Conservation (phyloP, 1,139 yeast genomes). For the Arxiozyma slooffiae region DNA sequence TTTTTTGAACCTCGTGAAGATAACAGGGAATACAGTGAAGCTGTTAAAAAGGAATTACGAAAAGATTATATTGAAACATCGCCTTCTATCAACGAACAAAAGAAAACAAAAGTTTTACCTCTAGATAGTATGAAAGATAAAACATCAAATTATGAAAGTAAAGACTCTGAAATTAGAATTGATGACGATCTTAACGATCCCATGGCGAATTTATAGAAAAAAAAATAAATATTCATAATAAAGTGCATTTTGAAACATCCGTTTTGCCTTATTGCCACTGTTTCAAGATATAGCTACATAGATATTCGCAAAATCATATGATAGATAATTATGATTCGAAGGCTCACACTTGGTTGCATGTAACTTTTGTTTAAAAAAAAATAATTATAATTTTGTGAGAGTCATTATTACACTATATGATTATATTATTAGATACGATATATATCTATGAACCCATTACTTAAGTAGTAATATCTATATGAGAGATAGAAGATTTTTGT, state of each 20-base stretch:
- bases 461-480: neutral
- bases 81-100: neutral
- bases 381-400: no score
- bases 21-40: conserved; percentile 34
- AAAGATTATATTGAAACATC: conserved; percentile 14
- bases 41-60: conserved; percentile 19
- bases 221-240: conserved; percentile 2
- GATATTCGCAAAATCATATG: neutral
- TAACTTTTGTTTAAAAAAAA: no score
- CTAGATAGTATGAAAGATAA: neutral
- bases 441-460: neutral
- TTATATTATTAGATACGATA: no score
- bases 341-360: neutral
- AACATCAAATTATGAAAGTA: neutral
- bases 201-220: conserved; percentile 3
- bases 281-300: no score
- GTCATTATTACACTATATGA: no score
- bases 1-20: conserved; percentile 47
- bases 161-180: neutral
- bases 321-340: neutral
- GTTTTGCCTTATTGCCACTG: neutral
- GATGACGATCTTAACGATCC: conserved; percentile 6
- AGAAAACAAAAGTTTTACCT: neutral
- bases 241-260: no score
- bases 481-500: no score